These are phyloP conservation scores for Epichloe sylvatica DNA, from an alignment of 2,329 filamentous ascomycete genomes.

Conservation along the genomic window DNA sequence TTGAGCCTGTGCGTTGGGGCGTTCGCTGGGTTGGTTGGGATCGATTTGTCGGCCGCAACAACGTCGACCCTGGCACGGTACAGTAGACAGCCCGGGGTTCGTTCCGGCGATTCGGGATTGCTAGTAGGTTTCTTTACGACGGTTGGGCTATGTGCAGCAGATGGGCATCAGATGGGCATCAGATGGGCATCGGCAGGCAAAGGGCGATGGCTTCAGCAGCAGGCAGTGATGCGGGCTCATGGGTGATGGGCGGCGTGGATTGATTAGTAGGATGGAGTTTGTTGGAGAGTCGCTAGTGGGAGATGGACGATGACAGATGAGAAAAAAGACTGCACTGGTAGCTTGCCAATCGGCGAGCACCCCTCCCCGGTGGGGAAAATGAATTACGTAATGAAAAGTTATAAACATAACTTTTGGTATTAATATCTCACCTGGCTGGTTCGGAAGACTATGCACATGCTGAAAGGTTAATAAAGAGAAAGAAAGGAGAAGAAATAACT, in stretches of 20 bases:
- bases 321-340: no score
- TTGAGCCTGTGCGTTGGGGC: conserved; percentile 1
- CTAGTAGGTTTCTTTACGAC: background rate
- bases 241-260: background rate
- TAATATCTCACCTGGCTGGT: no score
- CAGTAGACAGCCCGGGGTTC: background rate
- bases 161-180: background rate
- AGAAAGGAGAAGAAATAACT: no score
- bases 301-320: no score
- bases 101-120: background rate
- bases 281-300: background rate
- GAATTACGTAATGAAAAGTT: no score
- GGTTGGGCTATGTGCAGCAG: background rate
- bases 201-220: background rate
- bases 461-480: no score
- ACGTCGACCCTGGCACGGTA: background rate
- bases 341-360: background rate
- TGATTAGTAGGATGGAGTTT: background rate
- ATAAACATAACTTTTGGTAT: no score
- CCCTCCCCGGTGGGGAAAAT: no score
- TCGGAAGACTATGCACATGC: no score
- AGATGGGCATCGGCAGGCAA: background rate
- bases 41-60: conserved; percentile 1
- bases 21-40: conserved; percentile 1
- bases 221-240: background rate